A percentile compares a stretch with the other conserved stretches of the same genome.
Evolutionary conservation across 2,329 filamentous ascomycete genomes (phyloP).

Genomic region (Sordariomycetes sp.): DNA sequence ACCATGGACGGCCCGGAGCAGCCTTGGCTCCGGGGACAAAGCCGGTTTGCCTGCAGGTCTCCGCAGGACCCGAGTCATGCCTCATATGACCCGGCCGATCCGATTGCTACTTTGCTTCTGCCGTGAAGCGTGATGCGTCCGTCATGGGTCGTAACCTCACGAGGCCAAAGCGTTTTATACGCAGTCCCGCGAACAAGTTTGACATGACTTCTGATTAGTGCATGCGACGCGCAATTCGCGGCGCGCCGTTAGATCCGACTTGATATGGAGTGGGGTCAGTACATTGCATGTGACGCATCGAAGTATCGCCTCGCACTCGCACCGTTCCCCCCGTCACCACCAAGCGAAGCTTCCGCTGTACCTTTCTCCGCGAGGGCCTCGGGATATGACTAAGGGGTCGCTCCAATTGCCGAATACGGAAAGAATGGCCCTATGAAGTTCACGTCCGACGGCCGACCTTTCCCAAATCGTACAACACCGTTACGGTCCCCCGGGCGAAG

Average conservation of each 20-base stretch:
- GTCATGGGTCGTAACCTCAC: too few species aligned
- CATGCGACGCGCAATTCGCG: background rate
- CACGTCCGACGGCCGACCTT: background rate
- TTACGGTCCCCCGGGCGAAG: background rate
- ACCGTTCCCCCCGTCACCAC: background rate
- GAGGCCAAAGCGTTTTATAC: too few species aligned
- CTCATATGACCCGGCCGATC: too few species aligned
- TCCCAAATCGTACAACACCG: background rate
- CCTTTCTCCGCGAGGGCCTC: background rate
- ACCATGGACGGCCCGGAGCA: too few species aligned
- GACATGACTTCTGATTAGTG: background rate
- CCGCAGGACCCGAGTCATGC: too few species aligned
- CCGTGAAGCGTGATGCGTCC: too few species aligned
- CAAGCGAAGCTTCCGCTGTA: background rate
- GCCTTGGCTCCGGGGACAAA: too few species aligned
- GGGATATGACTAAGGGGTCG: slow-evolving; percentile 1
- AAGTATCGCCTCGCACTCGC: background rate
- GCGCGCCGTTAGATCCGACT: background rate
- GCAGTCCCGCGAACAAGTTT: too few species aligned
- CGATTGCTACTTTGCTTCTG: too few species aligned
- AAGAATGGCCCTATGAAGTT: background rate
- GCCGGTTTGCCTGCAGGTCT: too few species aligned
- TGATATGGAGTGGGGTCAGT: background rate
- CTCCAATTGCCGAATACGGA: slow-evolving; percentile 2
- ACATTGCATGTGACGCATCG: background rate